phyloP scores from a whole-genome alignment of 768 basidiomycete genomes.

The Tricholoma flavovirens region DNA sequence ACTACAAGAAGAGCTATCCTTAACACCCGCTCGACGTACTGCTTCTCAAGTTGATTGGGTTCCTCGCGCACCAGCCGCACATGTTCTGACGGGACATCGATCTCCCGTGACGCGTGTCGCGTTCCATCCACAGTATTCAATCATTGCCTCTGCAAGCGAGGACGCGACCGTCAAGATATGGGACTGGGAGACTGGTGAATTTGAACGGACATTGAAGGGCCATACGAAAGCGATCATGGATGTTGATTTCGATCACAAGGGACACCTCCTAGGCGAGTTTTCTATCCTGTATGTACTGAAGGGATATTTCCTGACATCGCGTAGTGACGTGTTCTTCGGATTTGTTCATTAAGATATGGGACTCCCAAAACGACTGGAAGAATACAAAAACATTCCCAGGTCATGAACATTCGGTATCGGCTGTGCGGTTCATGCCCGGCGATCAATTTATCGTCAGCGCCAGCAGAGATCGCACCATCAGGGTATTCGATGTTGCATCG shows the following conservation, averaged over 20 bases:
- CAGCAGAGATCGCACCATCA: conserved; percentile 81
- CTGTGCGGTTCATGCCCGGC: conserved; percentile 78
- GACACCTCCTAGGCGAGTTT: conserved; percentile 66
- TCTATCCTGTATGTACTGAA: neutral
- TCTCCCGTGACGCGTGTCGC: conserved; percentile 71
- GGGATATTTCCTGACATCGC: neutral
- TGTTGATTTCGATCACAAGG: conserved; percentile 85
- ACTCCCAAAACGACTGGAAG: conserved; percentile 85
- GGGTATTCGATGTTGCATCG: conserved; percentile 81
- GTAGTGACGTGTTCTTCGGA: conserved; percentile 71
- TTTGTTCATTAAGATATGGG: conserved; percentile 91
- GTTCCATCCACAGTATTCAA: conserved; percentile 82
- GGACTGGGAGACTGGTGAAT: conserved; percentile 96
- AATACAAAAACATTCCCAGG: conserved; percentile 82
- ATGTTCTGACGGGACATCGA: conserved; percentile 71
- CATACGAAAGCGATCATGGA: conserved; percentile 88
- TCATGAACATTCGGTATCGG: conserved; percentile 88
- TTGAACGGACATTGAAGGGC: conserved; percentile 86
- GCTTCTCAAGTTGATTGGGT: conserved; percentile 79
- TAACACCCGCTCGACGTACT: conserved; percentile 46
- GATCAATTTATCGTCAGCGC: conserved; percentile 82
- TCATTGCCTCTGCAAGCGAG: conserved; percentile 81
- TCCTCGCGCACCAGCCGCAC: conserved; percentile 78
- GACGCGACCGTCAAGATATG: conserved; percentile 90
- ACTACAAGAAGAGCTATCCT: conserved; percentile 63